phyloP scores from a whole-genome alignment of 345 rosid genomes.

The Aquilaria yunnanensis region DNA sequence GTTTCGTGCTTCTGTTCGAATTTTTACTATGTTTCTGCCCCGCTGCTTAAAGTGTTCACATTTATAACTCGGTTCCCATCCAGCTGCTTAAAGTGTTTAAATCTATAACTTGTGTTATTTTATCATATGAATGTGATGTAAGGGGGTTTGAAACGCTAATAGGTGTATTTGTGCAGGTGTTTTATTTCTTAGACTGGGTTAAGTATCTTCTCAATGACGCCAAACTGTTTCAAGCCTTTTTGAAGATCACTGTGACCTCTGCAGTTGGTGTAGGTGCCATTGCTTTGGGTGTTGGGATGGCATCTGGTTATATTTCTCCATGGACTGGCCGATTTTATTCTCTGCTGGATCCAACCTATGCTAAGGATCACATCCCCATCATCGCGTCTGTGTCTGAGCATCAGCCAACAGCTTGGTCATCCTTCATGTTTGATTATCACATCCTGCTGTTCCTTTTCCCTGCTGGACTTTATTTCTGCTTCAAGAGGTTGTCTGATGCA shows the following conservation, averaged over 20 bases:
- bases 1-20: neutral
- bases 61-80: neutral
- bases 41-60: neutral
- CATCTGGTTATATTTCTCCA: conserved; percentile 97
- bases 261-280: conserved; percentile 63
- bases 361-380: conserved; percentile 97
- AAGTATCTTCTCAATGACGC: conserved; percentile 76
- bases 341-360: conserved; percentile 93
- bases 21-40: neutral
- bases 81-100: no score
- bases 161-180: conserved; percentile 46
- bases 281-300: conserved; percentile 85
- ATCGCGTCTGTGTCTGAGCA: conserved; percentile 99
- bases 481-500: conserved; percentile 92
- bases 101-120: no score
- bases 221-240: conserved; percentile 79
- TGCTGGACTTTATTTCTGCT: conserved; percentile 98
- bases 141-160: conserved; percentile 5
- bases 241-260: conserved; percentile 75
- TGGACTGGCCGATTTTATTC: conserved; percentile 99
- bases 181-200: conserved; percentile 95
- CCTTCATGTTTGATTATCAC: conserved; percentile 98
- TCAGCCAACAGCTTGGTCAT: conserved; percentile 99
- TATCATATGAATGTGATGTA: neutral
- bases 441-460: conserved; percentile 98